phyloP scores from a whole-genome alignment of 2,329 filamentous ascomycete genomes.

The Ophiostoma angusticollis region DNA sequence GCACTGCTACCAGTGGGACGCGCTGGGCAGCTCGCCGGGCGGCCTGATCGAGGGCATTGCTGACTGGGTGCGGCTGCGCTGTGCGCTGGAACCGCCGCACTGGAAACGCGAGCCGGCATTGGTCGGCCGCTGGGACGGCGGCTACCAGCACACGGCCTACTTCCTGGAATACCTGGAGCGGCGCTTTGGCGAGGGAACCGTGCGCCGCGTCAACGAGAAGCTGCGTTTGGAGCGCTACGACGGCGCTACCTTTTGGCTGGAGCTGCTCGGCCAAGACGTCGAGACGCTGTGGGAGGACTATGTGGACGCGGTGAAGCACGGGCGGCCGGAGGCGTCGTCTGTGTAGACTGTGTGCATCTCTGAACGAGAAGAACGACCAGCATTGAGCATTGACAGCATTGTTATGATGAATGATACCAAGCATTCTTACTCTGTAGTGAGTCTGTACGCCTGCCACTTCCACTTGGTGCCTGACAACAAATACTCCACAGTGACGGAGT shows the following conservation, averaged over 20 bases:
- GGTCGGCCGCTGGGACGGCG: conserved; percentile 62
- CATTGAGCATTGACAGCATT: no score
- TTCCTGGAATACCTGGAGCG: conserved; percentile 78
- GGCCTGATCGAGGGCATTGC: conserved; percentile 85
- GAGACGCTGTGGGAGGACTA: conserved; percentile 67
- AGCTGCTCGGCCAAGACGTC: conserved; percentile 53
- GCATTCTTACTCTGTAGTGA: no score
- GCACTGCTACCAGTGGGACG: conserved; percentile 84
- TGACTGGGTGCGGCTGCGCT: conserved; percentile 77
- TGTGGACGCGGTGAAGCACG: conserved; percentile 21
- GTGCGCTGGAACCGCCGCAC: conserved; percentile 63
- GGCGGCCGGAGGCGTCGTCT: conserved; percentile 2
- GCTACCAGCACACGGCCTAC: conserved; percentile 84
- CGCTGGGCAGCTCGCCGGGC: conserved; percentile 45
- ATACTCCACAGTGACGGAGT: no score
- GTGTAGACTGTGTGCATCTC: no score
- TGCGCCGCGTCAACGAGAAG: conserved; percentile 53
- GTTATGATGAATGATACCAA: no score
- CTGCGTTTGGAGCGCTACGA: conserved; percentile 52
- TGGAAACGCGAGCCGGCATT: conserved; percentile 49
- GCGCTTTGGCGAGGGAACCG: conserved; percentile 45
- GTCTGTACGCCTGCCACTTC: no score
- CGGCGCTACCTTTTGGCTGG: conserved; percentile 53
- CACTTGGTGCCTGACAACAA: no score
- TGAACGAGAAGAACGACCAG: no score